These are phyloP conservation scores for Dimocarpus longan DNA, from an alignment of 345 rosid species.

Conservation along the genomic window DNA sequence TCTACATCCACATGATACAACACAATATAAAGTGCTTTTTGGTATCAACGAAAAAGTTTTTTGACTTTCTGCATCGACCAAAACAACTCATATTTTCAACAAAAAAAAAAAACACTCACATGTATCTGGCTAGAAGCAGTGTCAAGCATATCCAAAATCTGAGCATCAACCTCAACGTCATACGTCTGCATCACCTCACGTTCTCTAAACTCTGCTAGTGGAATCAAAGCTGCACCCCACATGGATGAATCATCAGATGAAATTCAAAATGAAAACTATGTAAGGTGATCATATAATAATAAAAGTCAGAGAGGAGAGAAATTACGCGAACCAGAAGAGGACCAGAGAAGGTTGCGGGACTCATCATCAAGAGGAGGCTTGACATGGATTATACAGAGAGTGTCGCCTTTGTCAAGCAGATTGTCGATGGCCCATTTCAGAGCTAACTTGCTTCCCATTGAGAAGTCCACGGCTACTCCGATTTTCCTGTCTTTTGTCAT, in stretches of 20 bases:
- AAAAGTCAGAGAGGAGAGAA: background rate
- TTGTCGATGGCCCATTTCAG: conserved; percentile 66
- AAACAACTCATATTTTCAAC: too few species aligned
- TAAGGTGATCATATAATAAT: background rate
- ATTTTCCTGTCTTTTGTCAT: conserved; percentile 52
- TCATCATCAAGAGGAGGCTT: conserved; percentile 34
- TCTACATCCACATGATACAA: background rate
- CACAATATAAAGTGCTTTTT: too few species aligned
- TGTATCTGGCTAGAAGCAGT: conserved; percentile 56
- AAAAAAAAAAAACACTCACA: conserved; percentile 24
- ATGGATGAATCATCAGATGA: conserved; percentile 8
- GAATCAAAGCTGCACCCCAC: conserved; percentile 61
- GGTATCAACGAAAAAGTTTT: too few species aligned
- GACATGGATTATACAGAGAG: conserved; percentile 53
- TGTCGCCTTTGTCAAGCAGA: conserved; percentile 50
- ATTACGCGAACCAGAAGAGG: conserved; percentile 54
- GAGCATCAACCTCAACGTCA: conserved; percentile 56
- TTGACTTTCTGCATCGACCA: too few species aligned
- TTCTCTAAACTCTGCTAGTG: conserved; percentile 69
- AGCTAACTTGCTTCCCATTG: conserved; percentile 68
- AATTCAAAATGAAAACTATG: background rate
- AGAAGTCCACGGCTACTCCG: conserved; percentile 72
- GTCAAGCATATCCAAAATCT: conserved; percentile 71
- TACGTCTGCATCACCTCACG: conserved; percentile 58
- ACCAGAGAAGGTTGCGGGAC: conserved; percentile 53